Evolutionary conservation across 2,329 filamentous ascomycete genomes (phyloP), one percentile per base, ranked within the genome.

Genomic region (Fusarium phyllophilum): DNA sequence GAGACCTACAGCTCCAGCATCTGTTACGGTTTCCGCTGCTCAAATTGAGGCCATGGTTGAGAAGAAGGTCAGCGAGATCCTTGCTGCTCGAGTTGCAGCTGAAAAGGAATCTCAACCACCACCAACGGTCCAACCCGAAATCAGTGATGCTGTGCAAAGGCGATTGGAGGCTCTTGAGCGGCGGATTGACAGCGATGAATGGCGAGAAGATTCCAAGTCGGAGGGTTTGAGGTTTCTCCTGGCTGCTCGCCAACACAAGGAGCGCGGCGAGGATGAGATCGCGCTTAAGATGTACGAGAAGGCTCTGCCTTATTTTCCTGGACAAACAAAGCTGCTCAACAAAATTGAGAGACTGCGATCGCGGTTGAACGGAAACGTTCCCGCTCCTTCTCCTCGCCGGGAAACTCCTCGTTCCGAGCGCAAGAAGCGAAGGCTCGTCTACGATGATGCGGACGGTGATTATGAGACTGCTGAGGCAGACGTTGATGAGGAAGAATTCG

Each of bases 31-130:
- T 14, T 92, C 91, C 0, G 89, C 91, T 24, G 92, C 91, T 18
- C 92, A 91, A 59, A 97, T 98, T 68, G 95, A 98, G 81, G 94
- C 95, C 44, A 91, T 98, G 84, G 94, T 98, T 3, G 94, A 97
- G 82, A 94, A 93, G 77, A 97, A 97, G 78, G 94, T 98, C 2
- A 92, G 93, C 68, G 95, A 97, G 83, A 95, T 96, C 41, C 86
- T 98, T 3, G 94, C 95, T 0, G 91, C 92, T n/a, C 90, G 92
- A 60, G 75, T 77, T 39, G 89, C 92, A 46, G 83, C 87, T 22
- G 83, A 88, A 67, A 80, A 81, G 55, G 74, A 80, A n/a, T 73
- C 79, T 38, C 77, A 81, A 17, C 76, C 81, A 31, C 72, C 81
- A 74, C 71, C 83, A 66, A 79, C 79, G 63, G 69, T 66, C 12